Evolutionary conservation across 1,284 basidiomycete species (phyloP), one percentile per base, ranked within the genome.

Genomic region (Apiotrichum veenhuisii): DNA sequence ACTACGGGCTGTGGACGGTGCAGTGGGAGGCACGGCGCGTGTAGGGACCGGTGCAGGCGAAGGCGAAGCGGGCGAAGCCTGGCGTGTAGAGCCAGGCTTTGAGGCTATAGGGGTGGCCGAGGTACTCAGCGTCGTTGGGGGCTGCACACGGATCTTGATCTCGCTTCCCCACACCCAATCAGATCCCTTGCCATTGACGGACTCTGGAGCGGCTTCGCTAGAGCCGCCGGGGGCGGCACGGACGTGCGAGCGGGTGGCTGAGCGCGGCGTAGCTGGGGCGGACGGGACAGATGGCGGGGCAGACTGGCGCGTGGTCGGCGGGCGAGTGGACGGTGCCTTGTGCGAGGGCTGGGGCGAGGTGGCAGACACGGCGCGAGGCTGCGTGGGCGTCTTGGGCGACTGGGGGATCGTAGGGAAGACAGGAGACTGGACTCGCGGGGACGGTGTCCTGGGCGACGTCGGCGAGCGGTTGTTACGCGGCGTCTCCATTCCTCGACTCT

Each of bases 61-160:
- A n/a, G n/a, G n/a, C n/a, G n/a, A n/a, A n/a, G n/a, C n/a, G 8
- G 18, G 46, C 18, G 34, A n/a, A n/a, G n/a, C 33, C 8, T 18
- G 5, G 5, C 20, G 40, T 3, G 40, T 11, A 20, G 40, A 41
- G 40, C 10, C 2, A 41, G 40, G 3, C 40, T 20, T 22, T 1
- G 17, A 17, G 12, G n/a, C n/a, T n/a, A n/a, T n/a, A n/a, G n/a
- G n/a, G n/a, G 41, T 27, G 9, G 44, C 33, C 5, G 52, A 40
- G 27, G 22, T 34, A 40, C 23, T 51, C 26, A 51, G 20, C 20
- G 50, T 51, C 14, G 72, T 76, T 2, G 74, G 72, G 3, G 72
- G 63, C 44, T 69, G 70, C 37, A 76, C 63, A 34, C 69, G 58
- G 55, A 76, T 76, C 7, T 58, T 67, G 33, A 48, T 48, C 22